Base-by-base conservation (phyloP, 768 basidiomycete species). In the Pleurotus sapidus region DNA sequence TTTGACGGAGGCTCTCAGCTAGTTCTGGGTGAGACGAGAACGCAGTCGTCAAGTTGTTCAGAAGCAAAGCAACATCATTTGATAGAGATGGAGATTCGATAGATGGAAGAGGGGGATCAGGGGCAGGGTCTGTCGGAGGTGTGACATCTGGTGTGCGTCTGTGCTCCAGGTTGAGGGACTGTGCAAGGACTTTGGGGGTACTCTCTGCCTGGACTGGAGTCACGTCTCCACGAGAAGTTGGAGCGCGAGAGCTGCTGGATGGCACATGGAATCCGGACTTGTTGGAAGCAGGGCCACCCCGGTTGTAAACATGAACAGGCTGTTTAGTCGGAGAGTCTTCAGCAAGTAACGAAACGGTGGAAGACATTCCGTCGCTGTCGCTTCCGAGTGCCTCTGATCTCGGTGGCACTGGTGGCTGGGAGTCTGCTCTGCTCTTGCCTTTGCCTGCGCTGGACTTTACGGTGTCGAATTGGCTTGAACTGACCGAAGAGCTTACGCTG, bases 1-100 rank as follows among this genome's bases (percentile, higher is more conserved):
- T 81, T 64, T 81, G 85, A 57, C 83, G 84, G 56, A 93, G 66
- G 45, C 79, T 80, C 56, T 88, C 85, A 3, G 86, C 80, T 9
- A 93, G 68, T 60, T 93, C 89, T 3, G 91, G 91, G 62, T 92
- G 88, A 4, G 81, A 68, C 0, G 80, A 72, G 43, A 91, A 66
- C 27, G 85, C 76, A n/a, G 68, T 72, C 42, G 78, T 80, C 56
- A 92, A 67, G 2, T 77, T 77, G 27, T 75, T 77, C 57, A 93
- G 70, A 30, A 93, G 73, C 0, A 77, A 67, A 1, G 89, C 84
- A 40, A 93, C 65, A 60, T 93, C 91, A 55, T 81, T 73, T 2
- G 83, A 76, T 56, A 92, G 73, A 5, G 85, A 84, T 14, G 80
- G 68, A 15, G 62, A 61, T 24, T 75, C 79, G 47, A 83, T 53